A percentile compares a stretch with the other conserved stretches of the same genome.
Conservation (phyloP, 257 asterid genomes). For the Ballota nigra region DNA sequence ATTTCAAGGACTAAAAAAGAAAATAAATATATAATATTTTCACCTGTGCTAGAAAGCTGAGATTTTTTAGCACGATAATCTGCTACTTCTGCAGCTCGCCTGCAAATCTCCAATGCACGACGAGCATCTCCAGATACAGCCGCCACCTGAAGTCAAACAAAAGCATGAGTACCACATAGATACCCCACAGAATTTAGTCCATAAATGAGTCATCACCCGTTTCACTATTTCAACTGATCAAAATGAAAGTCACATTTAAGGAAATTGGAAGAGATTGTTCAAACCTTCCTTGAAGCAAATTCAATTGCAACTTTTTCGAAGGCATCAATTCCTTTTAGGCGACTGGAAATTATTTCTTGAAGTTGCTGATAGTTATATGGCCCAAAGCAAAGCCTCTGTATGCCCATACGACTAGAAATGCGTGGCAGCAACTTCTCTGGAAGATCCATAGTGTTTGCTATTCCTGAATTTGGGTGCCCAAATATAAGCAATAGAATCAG, state of each 20-base stretch:
- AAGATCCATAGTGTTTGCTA: conserved; percentile 99
- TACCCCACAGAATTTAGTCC: conserved; percentile 5
- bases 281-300: conserved; percentile 95
- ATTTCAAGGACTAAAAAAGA: not conserved
- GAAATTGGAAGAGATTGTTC: conserved; percentile 15
- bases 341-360: conserved; percentile 85
- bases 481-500: conserved; percentile 18
- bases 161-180: conserved; percentile 17
- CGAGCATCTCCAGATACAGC: conserved; percentile 99
- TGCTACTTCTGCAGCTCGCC: conserved; percentile 95
- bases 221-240: conserved; percentile 10
- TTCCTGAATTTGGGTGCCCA: conserved; percentile 57
- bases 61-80: conserved; percentile 61
- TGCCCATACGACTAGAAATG: conserved; percentile 98
- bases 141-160: conserved; percentile 58
- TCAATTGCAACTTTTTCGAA: conserved; percentile 88
- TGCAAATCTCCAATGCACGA: conserved; percentile 93
- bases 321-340: conserved; percentile 77
- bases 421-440: conserved; percentile 98
- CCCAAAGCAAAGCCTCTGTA: conserved; percentile 97
- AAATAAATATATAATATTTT: conserved; percentile 21
- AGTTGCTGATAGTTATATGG: conserved; percentile 94
- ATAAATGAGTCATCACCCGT: not conserved
- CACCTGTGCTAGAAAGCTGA: conserved; percentile 39
- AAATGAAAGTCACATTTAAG: not conserved